Evolutionary conservation across 164 flowering plant genomes (phyloP).

Genomic region (Vitis vinifera): DNA sequence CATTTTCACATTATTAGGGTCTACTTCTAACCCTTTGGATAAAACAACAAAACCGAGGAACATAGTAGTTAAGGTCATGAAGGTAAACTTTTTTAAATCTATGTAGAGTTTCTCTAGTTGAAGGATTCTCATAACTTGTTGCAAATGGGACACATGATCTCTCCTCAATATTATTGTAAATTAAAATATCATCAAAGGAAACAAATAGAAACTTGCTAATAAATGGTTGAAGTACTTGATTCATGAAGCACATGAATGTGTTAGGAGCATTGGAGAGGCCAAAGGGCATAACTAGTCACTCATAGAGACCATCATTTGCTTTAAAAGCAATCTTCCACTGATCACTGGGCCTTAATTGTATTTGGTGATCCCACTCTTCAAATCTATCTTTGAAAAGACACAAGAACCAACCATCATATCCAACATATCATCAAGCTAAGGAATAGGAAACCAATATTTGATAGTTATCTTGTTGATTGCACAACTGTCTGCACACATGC

Average conservation of each 20-base stretch:
- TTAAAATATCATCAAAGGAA: too few relatives aligned
- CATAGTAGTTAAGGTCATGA: not conserved
- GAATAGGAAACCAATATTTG: not conserved
- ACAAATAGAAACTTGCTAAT: too few relatives aligned
- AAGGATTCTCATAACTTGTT: not conserved
- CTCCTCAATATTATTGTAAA: not conserved
- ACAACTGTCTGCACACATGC: not conserved
- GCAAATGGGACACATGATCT: not conserved
- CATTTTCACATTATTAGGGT: not conserved
- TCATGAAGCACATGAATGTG: too few relatives aligned
- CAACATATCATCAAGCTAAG: not conserved
- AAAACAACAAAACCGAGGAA: not conserved
- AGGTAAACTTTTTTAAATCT: too few relatives aligned
- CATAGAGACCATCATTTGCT: not conserved
- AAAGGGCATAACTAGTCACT: not conserved
- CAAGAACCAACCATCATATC: not conserved
- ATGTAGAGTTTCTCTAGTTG: not conserved
- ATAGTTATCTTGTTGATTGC: not conserved
- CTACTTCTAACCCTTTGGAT: not conserved
- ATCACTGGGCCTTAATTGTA: not conserved
- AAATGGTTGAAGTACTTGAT: too few relatives aligned
- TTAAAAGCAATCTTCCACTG: not conserved
- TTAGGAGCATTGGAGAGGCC: too few relatives aligned
- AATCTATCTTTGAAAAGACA: conserved; percentile 4
- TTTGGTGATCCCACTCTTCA: not conserved